phyloP scores from a whole-genome alignment of 2,329 filamentous ascomycete genomes.

The Aspergillus arachidicola region DNA sequence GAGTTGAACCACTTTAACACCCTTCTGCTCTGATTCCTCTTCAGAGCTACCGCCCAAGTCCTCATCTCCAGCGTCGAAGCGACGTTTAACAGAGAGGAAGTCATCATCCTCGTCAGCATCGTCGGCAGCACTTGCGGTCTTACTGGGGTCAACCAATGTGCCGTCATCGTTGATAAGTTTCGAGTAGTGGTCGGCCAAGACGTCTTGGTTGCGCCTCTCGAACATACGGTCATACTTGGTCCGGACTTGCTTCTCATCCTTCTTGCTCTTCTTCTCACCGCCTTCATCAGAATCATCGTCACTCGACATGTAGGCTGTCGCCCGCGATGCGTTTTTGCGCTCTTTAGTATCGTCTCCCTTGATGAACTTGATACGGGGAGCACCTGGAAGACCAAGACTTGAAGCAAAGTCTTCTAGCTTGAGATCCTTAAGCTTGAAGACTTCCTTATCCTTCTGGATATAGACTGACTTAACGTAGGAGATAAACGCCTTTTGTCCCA shows the following conservation, averaged over 20 bases:
- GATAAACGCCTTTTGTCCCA: conserved; percentile 94
- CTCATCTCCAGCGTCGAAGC: conserved; percentile 72
- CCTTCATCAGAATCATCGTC: conserved; percentile 55
- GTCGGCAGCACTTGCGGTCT: conserved; percentile 45
- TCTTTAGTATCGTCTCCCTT: conserved; percentile 87
- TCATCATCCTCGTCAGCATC: conserved; percentile 72
- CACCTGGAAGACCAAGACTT: conserved; percentile 84
- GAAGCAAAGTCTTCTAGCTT: conserved; percentile 83
- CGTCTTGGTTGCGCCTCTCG: conserved; percentile 92
- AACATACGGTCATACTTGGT: conserved; percentile 99
- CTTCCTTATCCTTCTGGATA: conserved; percentile 86
- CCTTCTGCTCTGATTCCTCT: conserved; percentile 38
- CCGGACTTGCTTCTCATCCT: conserved; percentile 66
- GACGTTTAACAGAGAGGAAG: conserved; percentile 86
- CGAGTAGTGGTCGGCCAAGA: conserved; percentile 89
- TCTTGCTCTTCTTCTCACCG: conserved; percentile 57
- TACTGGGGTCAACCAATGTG: conserved; percentile 41
- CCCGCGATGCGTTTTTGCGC: conserved; percentile 81
- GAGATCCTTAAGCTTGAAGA: conserved; percentile 82
- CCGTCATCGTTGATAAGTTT: conserved; percentile 73
- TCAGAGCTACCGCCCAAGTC: conserved; percentile 49
- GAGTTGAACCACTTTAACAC: conserved; percentile 52
- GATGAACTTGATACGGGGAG: conserved; percentile 89
- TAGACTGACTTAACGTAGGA: conserved; percentile 85
- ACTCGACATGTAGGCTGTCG: conserved; percentile 62